Conservation (phyloP, 257 asterid species). For the Salvia miltiorrhiza region DNA sequence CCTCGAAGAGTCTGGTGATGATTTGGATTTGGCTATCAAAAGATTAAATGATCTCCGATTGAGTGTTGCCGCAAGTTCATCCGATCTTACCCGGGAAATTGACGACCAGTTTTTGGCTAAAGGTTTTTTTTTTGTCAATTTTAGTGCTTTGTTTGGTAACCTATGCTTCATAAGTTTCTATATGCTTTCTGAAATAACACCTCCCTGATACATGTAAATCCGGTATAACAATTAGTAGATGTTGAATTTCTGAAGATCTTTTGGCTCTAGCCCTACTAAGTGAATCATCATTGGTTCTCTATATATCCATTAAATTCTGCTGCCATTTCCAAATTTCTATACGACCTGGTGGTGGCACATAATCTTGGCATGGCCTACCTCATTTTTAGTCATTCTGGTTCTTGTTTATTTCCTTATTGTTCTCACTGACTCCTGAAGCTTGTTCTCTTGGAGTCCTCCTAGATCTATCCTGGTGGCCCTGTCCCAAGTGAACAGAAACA, state of each 20-base stretch:
- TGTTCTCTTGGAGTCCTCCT: background rate
- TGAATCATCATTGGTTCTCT: conserved; percentile 3
- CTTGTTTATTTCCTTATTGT: background rate
- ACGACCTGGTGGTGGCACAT: background rate
- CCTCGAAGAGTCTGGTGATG: conserved; percentile 69
- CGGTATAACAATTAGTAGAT: background rate
- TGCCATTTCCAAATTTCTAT: background rate
- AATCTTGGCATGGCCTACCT: background rate
- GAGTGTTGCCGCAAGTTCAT: conserved; percentile 48
- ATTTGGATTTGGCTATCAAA: conserved; percentile 81
- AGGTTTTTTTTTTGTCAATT: conserved; percentile 35
- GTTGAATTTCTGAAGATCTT: conserved; percentile 4
- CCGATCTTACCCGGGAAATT: conserved; percentile 39
- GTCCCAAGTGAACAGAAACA: background rate
- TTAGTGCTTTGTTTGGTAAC: conserved; percentile 6
- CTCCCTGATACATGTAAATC: background rate
- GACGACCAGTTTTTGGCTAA: conserved; percentile 30
- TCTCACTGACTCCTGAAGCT: background rate
- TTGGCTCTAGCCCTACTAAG: background rate
- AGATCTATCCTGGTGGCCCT: background rate
- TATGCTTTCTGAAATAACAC: conserved; percentile 1
- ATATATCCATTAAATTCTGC: background rate
- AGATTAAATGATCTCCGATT: conserved; percentile 75
- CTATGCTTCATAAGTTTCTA: background rate
- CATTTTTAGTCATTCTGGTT: background rate